Conservation (phyloP, 202 grass and related monocot species). For the Elaeis oleifera region DNA sequence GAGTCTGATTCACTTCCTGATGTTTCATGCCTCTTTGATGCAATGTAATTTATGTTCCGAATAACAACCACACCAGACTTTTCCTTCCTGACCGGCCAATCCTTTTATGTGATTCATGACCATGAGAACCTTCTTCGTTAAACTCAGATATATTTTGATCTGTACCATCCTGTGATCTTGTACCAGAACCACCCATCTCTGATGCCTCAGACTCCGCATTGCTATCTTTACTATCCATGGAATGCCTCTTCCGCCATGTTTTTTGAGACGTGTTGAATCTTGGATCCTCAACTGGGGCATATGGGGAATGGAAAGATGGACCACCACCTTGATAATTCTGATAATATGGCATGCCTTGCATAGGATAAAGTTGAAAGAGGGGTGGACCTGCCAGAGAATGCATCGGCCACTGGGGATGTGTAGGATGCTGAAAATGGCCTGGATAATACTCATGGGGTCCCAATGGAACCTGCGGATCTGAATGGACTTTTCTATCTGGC, state of each 20-base stretch:
- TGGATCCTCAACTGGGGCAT: conserved; percentile 56
- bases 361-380: conserved; percentile 51
- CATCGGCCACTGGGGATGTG: conserved; percentile 82
- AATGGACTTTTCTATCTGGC: conserved; percentile 10
- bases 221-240: conserved; percentile 49
- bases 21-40: conserved; percentile 55
- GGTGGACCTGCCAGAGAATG: conserved; percentile 47
- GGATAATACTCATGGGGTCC: conserved; percentile 19
- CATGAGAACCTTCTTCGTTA: conserved; percentile 37
- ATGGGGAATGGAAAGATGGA: conserved; percentile 58
- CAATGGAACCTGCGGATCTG: conserved; percentile 1
- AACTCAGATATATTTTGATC: conserved; percentile 45
- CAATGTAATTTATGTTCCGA: conserved; percentile 66
- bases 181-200: neutral
- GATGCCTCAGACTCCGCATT: conserved; percentile 22
- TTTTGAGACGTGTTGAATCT: conserved; percentile 48
- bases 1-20: conserved; percentile 55
- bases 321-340: conserved; percentile 45
- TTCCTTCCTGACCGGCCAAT: conserved; percentile 60
- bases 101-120: conserved; percentile 63
- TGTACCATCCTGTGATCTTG: conserved; percentile 34
- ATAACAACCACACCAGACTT: conserved; percentile 72
- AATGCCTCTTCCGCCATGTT: conserved; percentile 50
- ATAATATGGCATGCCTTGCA: conserved; percentile 84
- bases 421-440: conserved; percentile 23